phyloP scores from a whole-genome alignment of 2,329 filamentous ascomycete species.

The Trematosphaeria pertusa region DNA sequence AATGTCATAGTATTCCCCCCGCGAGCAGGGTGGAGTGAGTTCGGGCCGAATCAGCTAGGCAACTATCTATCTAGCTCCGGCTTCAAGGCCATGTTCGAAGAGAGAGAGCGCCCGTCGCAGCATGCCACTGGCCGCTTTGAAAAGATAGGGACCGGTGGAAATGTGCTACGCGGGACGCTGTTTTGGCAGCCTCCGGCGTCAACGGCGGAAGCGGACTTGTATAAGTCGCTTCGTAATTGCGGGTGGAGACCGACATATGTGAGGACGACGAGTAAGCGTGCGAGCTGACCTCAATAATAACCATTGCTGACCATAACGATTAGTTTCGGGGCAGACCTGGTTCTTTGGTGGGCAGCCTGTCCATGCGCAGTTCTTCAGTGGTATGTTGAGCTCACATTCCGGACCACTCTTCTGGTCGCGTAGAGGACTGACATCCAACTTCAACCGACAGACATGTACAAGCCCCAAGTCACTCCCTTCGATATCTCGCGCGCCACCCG shows the following conservation, averaged over 20 bases:
- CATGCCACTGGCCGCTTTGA: background rate
- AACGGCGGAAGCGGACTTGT: constrained; percentile 9
- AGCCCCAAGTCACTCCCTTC: constrained; percentile 6
- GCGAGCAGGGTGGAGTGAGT: constrained; percentile 5
- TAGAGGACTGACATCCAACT: too few relatives aligned
- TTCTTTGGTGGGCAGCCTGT: constrained; percentile 9
- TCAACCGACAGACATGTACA: constrained; percentile 7
- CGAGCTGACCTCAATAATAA: background rate
- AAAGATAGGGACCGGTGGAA: constrained; percentile 2
- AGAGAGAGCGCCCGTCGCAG: background rate
- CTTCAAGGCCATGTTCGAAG: constrained; percentile 8
- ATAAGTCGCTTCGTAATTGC: constrained; percentile 2
- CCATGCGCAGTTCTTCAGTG: constrained; percentile 14
- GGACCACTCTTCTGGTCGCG: too few relatives aligned
- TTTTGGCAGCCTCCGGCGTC: constrained; percentile 10
- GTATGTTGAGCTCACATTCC: constrained; percentile 3
- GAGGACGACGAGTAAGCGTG: constrained; percentile 1
- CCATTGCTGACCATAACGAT: background rate
- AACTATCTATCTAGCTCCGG: constrained; percentile 6
- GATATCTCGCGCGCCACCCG: background rate
- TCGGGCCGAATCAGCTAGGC: constrained; percentile 5
- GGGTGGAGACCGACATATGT: constrained; percentile 12
- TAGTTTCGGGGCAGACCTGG: constrained; percentile 6
- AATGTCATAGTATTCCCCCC: constrained; percentile 9
- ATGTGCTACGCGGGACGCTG: constrained; percentile 8